phyloP scores from a whole-genome alignment of 1,139 yeast species.

The Lodderomyces parapsilosis region DNA sequence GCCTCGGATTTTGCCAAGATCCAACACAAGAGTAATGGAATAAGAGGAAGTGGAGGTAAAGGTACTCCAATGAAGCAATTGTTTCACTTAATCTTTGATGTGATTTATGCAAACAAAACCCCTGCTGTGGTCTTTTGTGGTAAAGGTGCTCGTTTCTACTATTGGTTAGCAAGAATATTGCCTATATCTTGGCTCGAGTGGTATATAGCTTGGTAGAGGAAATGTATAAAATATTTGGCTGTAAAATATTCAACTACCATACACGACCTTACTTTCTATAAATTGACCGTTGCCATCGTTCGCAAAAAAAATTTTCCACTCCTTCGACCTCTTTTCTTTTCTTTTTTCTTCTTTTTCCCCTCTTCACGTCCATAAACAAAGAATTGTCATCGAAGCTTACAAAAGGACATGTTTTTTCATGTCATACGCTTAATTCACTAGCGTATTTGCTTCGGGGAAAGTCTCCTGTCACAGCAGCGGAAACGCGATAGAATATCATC shows the following conservation, averaged over 20 bases:
- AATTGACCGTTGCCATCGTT: not conserved
- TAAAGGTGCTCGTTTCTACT: slow-evolving; percentile 48
- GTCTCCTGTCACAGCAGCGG: slow-evolving; percentile 85
- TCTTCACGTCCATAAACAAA: slow-evolving; percentile 60
- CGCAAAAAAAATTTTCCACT: not conserved
- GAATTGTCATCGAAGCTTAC: slow-evolving; percentile 87
- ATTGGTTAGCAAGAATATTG: slow-evolving; percentile 30
- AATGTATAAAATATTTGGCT: no score
- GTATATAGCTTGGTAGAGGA: slow-evolving; percentile 14
- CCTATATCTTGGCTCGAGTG: slow-evolving; percentile 36
- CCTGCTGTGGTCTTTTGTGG: slow-evolving; percentile 48
- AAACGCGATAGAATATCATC: slow-evolving; percentile 49
- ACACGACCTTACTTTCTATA: not conserved
- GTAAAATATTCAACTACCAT: not conserved
- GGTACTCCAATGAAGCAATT: slow-evolving; percentile 48
- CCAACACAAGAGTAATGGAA: slow-evolving; percentile 34
- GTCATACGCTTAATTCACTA: not conserved
- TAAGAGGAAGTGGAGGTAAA: slow-evolving; percentile 32
- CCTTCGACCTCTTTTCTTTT: slow-evolving; percentile 7
- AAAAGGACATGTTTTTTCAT: slow-evolving; percentile 33
- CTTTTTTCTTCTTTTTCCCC: no score
- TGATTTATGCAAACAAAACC: slow-evolving; percentile 35
- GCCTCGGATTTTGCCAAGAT: slow-evolving; percentile 34
- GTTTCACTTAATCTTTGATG: slow-evolving; percentile 55
- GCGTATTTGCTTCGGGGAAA: slow-evolving; percentile 77